These are phyloP conservation scores for Eucalyptus shirleyi DNA, from an alignment of 345 rosid genomes.

Conservation along the genomic window DNA sequence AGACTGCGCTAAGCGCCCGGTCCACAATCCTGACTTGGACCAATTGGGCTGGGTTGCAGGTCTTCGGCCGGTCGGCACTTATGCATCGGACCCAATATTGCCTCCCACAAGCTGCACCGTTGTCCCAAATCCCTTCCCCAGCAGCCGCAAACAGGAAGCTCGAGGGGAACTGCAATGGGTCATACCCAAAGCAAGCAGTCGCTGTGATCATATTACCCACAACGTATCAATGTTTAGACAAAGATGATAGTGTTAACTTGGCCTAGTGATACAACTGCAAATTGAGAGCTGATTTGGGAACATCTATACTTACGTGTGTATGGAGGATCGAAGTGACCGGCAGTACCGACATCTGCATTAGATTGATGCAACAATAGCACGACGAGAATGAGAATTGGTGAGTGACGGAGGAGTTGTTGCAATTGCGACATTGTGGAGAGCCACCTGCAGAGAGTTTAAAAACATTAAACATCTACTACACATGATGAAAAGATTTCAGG, in stretches of 20 bases:
- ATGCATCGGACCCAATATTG: slow-evolving; percentile 42
- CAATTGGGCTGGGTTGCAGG: slow-evolving; percentile 14
- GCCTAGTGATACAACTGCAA: not conserved
- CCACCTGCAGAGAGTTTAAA: not conserved
- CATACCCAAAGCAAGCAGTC: slow-evolving; percentile 39
- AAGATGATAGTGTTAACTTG: not conserved
- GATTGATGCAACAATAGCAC: not conserved
- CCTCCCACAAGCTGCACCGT: slow-evolving; percentile 54
- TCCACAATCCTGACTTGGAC: slow-evolving; percentile 36
- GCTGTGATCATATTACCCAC: slow-evolving; percentile 10
- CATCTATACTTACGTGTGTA: slow-evolving; percentile 25
- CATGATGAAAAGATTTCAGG: not conserved
- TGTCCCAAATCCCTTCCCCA: slow-evolving; percentile 58
- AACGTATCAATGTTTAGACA: not conserved
- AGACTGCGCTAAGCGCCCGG: slow-evolving; percentile 14
- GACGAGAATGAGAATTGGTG: not conserved
- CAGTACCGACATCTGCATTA: slow-evolving; percentile 23
- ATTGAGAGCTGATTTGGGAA: not conserved
- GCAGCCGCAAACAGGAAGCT: slow-evolving; percentile 42
- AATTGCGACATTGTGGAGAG: not conserved
- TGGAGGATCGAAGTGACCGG: slow-evolving; percentile 22
- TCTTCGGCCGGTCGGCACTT: slow-evolving; percentile 9
- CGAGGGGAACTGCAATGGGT: slow-evolving; percentile 30
- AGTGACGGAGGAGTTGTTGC: not conserved
- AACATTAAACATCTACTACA: not conserved